Conservation (phyloP, 768 basidiomycete species). For the Panus rudis region DNA sequence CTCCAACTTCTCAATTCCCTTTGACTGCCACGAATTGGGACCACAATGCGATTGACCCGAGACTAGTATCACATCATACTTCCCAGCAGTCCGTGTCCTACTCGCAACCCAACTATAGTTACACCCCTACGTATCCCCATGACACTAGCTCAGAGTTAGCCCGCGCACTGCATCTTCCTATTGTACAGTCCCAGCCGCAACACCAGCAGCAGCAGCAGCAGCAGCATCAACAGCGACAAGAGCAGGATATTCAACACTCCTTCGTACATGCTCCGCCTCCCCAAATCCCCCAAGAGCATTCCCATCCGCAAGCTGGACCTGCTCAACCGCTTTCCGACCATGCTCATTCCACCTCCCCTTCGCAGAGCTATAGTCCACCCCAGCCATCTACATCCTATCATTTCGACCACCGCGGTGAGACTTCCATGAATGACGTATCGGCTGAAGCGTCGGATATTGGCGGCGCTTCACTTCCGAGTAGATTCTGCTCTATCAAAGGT, state of each 20-base stretch:
- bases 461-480: constrained; percentile 18
- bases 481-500: constrained; percentile 48
- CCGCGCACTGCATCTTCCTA: constrained; percentile 37
- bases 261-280: neutral
- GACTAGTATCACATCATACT: too few relatives aligned
- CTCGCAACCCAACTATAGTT: too few relatives aligned
- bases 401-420: constrained; percentile 3
- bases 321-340: too few relatives aligned
- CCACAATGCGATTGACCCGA: constrained; percentile 23
- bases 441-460: constrained; percentile 12
- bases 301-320: neutral
- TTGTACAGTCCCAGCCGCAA: neutral
- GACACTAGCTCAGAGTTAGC: constrained; percentile 39
- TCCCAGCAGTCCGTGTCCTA: neutral
- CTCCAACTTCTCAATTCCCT: too few relatives aligned
- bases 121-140: too few relatives aligned
- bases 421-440: constrained; percentile 11
- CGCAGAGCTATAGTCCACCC: too few relatives aligned
- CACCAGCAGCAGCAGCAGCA: neutral
- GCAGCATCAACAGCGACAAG: neutral
- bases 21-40: constrained; percentile 14
- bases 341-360: neutral
- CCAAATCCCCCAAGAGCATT: neutral
- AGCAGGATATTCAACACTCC: neutral
- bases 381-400: too few relatives aligned